phyloP scores from a whole-genome alignment of 192 early-diverging fungal species.

The Diversispora epigaea region DNA sequence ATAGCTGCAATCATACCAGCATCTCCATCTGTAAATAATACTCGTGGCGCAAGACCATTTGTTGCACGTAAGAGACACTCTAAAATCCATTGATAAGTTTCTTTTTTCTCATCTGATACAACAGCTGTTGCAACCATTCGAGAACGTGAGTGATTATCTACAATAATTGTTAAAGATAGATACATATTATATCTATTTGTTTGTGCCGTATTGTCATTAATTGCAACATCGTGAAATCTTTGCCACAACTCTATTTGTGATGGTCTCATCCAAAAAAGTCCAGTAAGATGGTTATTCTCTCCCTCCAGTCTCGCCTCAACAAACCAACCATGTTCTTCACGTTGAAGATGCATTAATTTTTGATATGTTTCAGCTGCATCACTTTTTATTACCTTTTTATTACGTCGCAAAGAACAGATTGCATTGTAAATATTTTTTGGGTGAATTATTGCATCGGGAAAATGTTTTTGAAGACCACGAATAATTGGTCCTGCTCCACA shows the following conservation, averaged over 20 bases:
- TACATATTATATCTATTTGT: neutral
- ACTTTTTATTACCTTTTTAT: no score
- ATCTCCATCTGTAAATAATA: neutral
- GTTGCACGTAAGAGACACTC: neutral
- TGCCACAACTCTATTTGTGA: no score
- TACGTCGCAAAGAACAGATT: neutral
- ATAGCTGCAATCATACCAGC: constrained; percentile 1
- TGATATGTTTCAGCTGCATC: no score
- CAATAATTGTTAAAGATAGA: neutral
- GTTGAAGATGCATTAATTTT: constrained; percentile 5
- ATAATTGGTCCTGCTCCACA: neutral
- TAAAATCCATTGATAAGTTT: neutral
- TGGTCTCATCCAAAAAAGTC: no score
- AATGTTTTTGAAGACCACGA: neutral
- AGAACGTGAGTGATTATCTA: no score
- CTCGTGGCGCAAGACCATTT: neutral
- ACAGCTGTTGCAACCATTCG: no score
- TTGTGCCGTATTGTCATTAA: neutral
- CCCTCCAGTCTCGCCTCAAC: no score
- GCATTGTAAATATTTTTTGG: neutral
- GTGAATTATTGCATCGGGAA: neutral
- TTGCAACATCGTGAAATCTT: neutral
- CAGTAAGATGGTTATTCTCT: no score
- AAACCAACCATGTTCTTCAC: no score
- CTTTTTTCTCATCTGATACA: neutral